A percentile compares a stretch with the other conserved stretches of the same genome.
Conservation (phyloP, 116 monocot species). For the Dioscorea cayenensis region DNA sequence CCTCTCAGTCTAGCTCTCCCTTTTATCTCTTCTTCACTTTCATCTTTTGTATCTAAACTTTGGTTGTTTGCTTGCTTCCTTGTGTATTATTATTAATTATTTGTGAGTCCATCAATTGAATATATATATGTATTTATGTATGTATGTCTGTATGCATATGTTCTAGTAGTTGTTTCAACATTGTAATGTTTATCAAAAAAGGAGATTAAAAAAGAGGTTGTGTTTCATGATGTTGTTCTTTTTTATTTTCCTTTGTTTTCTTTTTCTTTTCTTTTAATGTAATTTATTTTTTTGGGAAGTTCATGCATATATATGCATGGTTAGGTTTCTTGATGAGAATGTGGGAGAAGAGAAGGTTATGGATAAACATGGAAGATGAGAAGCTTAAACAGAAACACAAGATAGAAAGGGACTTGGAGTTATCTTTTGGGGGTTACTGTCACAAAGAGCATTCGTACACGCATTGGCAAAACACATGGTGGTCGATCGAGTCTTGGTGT, state of each 20-base stretch:
- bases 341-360: not conserved
- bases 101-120: too few species aligned
- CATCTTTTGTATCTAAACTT: not conserved
- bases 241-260: not conserved
- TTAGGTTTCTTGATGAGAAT: not conserved
- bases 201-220: not conserved
- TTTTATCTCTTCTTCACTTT: not conserved
- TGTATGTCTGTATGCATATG: too few species aligned
- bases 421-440: not conserved
- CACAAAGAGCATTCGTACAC: not conserved
- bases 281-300: too few species aligned
- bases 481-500: too few species aligned
- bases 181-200: not conserved
- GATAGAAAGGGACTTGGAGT: not conserved
- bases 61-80: not conserved
- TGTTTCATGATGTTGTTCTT: not conserved
- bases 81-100: not conserved
- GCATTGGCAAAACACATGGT: not conserved
- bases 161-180: not conserved
- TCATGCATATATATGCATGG: not conserved
- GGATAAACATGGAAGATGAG: not conserved
- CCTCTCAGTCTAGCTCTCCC: not conserved
- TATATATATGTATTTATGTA: too few species aligned
- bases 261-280: too few species aligned
- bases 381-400: not conserved